Base-by-base conservation (phyloP, 2,329 filamentous ascomycete species). In the Albophoma yamanashiensis region DNA sequence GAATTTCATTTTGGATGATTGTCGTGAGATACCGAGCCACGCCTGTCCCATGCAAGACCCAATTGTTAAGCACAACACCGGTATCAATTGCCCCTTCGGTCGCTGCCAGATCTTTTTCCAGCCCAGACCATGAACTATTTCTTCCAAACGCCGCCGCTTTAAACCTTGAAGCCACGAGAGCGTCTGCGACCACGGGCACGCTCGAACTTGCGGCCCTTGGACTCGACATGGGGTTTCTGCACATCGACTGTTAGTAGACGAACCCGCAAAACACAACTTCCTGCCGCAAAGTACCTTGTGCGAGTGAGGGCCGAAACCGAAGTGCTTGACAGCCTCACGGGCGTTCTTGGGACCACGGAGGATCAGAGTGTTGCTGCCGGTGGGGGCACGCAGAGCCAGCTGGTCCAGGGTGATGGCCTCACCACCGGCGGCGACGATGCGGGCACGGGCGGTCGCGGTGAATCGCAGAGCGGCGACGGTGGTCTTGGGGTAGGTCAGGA, bases 171-270 rank as follows among this genome's bases (percentile, higher is more conserved):
- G 86, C 95, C 94, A 75, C 90, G 87, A 74, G 92, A 97, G 78
- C 92, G 85, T 89, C 94, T 95, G 82, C 94, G 92, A 81, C 94
- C 95, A 94, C 94, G 92, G 75, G 92, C 94, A 75, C 87, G 86
- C 89, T 99, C 95, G 85, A 99, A 99, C 86, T 99, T 99, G 82
- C 94, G 89, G 75, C 95, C 95, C 90, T 99, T 99, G 85, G 91
- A 96, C 81, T 91, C 86, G 74, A 99, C 86, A 72, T 96, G 90
- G 70, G 93, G 93, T 87, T 97, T 97, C 93, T 94, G 68, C 63
- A 72, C 47, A 15, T 11, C 39, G 8, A 53, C 6, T 27, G 39
- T 61, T 47, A 60, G 55, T 50, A 22, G 50, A 12, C 27, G 4
- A 25, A 20, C 27, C 17, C 11, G 47, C 56, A 2, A 38, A n/a